Base-by-base conservation (phyloP, 129 eudicot genomes). In the Artemisia argyi region DNA sequence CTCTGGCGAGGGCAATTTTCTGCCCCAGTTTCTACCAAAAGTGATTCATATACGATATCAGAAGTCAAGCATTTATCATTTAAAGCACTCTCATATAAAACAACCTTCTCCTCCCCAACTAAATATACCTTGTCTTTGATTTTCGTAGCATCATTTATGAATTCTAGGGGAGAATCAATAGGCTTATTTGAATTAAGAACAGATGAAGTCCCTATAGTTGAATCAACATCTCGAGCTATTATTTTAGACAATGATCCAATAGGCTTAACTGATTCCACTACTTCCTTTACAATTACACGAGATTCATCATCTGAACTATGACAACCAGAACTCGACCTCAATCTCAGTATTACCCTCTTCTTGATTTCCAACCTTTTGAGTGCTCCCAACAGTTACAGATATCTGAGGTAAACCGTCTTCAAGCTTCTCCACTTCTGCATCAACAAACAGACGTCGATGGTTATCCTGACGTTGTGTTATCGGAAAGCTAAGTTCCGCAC, bases 401-500 rank as follows among this genome's bases (percentile, higher is more conserved):
- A 11, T 68, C 79, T 67, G 75, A 65, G 68, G 17, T 20, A 79
- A 46, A 26, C 17, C 15, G 10, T 74, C 64, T 30, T 69, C 77
- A 50, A 51, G 20, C 56, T 78, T 81, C 67, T 52, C 72, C 73
- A 49, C 80, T 18, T 24, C 26, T 24, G 26, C 26, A 24, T 73
- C 78, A 10, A 46, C 18, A 47, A 66, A 74, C 0, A 66, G 73
- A 48, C 56, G 66, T 39, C 61, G 70, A 13, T 74, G 39, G 52
- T 66, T 77, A 50, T 82, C 79, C 48, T 66, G 87, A 50, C 82
- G 82, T 55, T 61, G 87, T 61, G 85, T 68, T 7, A 73, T 73
- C 46, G 88, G 76, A 52, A 85, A 84, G 66, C 69, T 63, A 69
- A 54, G 66, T 47, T 78, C 85, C 62, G 73, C 86, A 49, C 64